A percentile compares a stretch with the other conserved stretches of the same genome.
Conservation (phyloP, 352 stramenopile species). For the Globisporangium radiosum region DNA sequence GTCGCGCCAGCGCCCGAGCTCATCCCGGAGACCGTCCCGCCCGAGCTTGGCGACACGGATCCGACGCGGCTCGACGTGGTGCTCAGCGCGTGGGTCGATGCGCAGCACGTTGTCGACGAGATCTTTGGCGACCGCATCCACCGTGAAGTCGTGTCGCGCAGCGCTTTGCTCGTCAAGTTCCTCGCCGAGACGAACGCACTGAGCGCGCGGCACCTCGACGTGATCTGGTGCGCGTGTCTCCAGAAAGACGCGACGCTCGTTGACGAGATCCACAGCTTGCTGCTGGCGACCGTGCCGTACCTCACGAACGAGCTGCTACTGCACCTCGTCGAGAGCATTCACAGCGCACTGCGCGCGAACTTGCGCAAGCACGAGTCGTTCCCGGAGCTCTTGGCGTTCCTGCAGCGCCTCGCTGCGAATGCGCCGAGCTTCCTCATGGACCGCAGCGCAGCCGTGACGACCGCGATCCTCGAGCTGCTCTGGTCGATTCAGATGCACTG, state of each 20-base stretch:
- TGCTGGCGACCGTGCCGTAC: constrained; percentile 73
- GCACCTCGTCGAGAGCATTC: constrained; percentile 66
- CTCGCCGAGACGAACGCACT: constrained; percentile 77
- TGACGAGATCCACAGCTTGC: constrained; percentile 76
- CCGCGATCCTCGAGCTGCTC: constrained; percentile 59
- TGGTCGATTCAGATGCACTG: constrained; percentile 84
- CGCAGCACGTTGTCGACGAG: constrained; percentile 75
- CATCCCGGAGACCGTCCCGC: constrained; percentile 51
- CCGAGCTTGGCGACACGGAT: constrained; percentile 46
- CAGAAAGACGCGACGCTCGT: constrained; percentile 82
- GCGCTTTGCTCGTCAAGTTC: constrained; percentile 77
- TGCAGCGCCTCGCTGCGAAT: constrained; percentile 67
- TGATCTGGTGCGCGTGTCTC: constrained; percentile 76
- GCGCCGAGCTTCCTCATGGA: constrained; percentile 72
- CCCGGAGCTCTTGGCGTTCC: constrained; percentile 64
- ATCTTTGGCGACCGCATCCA: constrained; percentile 89
- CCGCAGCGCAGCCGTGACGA: constrained; percentile 49
- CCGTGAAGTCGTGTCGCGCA: constrained; percentile 81
- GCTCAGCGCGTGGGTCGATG: constrained; percentile 60
- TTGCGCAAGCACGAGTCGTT: constrained; percentile 51
- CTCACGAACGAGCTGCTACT: constrained; percentile 64
- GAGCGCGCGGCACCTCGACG: constrained; percentile 49
- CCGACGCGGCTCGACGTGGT: constrained; percentile 60
- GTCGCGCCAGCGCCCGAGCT: constrained; percentile 63
- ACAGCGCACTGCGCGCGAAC: constrained; percentile 42